Conservation (phyloP, 192 early-diverging fungal species). For the Backusella parvicylindrica region DNA sequence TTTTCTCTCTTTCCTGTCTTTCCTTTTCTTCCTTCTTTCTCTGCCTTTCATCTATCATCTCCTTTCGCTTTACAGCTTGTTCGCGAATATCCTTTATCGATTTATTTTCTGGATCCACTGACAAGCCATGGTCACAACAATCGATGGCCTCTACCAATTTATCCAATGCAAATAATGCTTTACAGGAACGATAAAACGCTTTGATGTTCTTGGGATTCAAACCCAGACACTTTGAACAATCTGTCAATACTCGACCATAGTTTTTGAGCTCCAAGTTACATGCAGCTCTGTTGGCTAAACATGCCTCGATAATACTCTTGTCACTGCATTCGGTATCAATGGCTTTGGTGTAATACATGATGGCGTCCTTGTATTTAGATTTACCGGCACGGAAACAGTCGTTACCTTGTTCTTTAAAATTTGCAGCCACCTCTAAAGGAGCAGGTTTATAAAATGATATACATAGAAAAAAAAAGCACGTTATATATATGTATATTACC, state of each 20-base stretch:
- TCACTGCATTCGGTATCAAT: conserved; percentile 73
- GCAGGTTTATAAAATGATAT: neutral
- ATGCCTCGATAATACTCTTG: conserved; percentile 69
- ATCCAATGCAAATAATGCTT: conserved; percentile 77
- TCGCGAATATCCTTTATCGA: conserved; percentile 22
- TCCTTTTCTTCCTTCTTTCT: conserved; percentile 46
- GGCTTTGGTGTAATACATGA: conserved; percentile 85
- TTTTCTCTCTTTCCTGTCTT: conserved; percentile 43
- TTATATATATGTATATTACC: conserved; percentile 53
- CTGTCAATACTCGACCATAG: conserved; percentile 81
- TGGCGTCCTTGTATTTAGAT: conserved; percentile 67
- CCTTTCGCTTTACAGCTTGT: conserved; percentile 38
- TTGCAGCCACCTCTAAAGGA: conserved; percentile 67
- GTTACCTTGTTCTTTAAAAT: conserved; percentile 97
- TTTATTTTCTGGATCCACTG: conserved; percentile 52
- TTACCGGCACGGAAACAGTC: conserved; percentile 77
- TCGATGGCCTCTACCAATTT: conserved; percentile 83
- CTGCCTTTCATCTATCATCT: conserved; percentile 42
- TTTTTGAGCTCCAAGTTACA: conserved; percentile 82
- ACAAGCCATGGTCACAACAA: conserved; percentile 75
- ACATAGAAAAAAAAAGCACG: neutral
- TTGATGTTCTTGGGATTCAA: conserved; percentile 83
- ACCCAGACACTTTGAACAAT: conserved; percentile 84
- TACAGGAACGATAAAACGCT: conserved; percentile 86
- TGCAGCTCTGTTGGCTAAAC: conserved; percentile 88